phyloP scores from a whole-genome alignment of 2,329 filamentous ascomycete species.

The Rutstroemia sp. region DNA sequence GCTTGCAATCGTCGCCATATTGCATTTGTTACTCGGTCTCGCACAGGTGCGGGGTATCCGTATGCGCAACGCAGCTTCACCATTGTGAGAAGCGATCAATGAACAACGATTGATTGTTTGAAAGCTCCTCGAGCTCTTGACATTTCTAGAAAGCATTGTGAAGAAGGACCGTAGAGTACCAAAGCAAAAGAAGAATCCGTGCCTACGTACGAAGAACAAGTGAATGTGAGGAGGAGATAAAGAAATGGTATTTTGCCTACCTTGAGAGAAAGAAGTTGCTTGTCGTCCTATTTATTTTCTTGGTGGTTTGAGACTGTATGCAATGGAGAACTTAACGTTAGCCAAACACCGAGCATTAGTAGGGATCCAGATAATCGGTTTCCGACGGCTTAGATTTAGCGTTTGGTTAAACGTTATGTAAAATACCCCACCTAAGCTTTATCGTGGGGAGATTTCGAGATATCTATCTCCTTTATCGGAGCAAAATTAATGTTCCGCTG shows the following conservation, averaged over 20 bases:
- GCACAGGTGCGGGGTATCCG: constrained; percentile 19
- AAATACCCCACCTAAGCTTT: neutral
- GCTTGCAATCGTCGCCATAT: constrained; percentile 48
- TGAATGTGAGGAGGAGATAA: neutral
- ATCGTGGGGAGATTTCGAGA: neutral
- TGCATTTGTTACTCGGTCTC: constrained; percentile 8
- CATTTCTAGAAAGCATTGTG: constrained; percentile 9
- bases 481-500: too few relatives aligned
- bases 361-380: neutral
- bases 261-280: neutral
- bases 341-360: too few relatives aligned
- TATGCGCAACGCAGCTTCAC: constrained; percentile 13
- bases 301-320: neutral
- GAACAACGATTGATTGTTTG: constrained; percentile 16
- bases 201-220: neutral
- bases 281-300: neutral
- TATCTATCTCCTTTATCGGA: neutral
- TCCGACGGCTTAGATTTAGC: neutral
- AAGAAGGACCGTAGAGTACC: neutral
- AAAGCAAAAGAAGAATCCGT: neutral
- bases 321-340: too few relatives aligned
- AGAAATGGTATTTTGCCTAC: neutral
- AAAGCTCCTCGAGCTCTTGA: constrained; percentile 21
- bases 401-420: neutral
- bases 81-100: constrained; percentile 10